A percentile compares a stretch with the other conserved stretches of the same genome.
Evolutionary conservation across 768 basidiomycete genomes (phyloP).

Genomic region (Dentipellis sp.): DNA sequence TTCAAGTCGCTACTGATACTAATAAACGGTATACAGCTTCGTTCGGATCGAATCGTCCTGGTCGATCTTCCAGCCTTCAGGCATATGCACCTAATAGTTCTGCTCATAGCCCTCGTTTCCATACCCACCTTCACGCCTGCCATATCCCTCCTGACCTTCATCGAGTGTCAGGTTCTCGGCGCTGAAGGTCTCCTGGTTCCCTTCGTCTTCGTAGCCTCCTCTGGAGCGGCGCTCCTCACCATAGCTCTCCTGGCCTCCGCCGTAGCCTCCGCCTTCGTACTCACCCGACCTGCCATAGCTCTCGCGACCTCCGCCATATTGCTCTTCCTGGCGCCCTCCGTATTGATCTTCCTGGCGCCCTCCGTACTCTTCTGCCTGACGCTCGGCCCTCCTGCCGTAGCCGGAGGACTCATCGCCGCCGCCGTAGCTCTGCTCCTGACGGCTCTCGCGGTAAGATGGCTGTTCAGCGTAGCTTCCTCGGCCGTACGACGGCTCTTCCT

Average conservation of each 20-base stretch:
- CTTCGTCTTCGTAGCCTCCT: conserved; percentile 8
- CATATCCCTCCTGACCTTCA: conserved; percentile 23
- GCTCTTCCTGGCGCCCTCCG: not conserved
- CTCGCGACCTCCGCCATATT: not conserved
- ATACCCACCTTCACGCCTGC: conserved; percentile 5
- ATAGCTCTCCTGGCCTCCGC: conserved; percentile 1
- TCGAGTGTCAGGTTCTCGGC: conserved; percentile 39
- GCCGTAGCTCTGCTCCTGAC: not conserved
- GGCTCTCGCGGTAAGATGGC: not conserved
- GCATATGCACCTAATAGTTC: too few relatives aligned
- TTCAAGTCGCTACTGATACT: too few relatives aligned
- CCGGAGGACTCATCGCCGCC: not conserved
- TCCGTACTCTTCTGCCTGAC: not conserved
- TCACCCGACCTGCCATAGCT: not conserved
- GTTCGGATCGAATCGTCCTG: too few relatives aligned
- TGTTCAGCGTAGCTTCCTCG: not conserved
- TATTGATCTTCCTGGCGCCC: not conserved
- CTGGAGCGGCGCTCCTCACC: not conserved
- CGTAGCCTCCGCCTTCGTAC: conserved; percentile 1
- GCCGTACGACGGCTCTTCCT: not conserved
- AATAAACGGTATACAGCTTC: too few relatives aligned
- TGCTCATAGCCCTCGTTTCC: not conserved
- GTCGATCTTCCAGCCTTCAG: too few relatives aligned
- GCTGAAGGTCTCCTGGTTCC: conserved; percentile 39
- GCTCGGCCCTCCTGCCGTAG: not conserved